Base-by-base conservation (phyloP, 2,329 filamentous ascomycete genomes). In the Trichoderma simmonsii region DNA sequence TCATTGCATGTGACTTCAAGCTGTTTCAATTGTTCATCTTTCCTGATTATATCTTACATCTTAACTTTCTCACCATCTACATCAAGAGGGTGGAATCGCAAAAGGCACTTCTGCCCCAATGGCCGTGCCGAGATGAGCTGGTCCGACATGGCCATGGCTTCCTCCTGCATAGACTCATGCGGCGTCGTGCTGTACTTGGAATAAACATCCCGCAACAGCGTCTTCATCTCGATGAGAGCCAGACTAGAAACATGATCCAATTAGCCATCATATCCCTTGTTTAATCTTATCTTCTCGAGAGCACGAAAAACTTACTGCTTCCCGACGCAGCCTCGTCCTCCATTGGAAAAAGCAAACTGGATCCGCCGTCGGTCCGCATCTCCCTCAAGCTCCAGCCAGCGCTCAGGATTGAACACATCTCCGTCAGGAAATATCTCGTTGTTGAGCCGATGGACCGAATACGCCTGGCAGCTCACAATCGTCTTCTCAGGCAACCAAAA, bases 301-400 rank as follows among this genome's bases (percentile, higher is more conserved):
- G 4, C 8, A 8, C 5, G 12, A 11, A 14, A n/a, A 7, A 87
- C 89, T 82, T 81, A 92, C 90, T 92, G 88, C 76, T 89, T 90
- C 4, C 89, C 90, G 28, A 90, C 86, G 73, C 91, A 93, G 0
- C 89, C 90, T 75, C 91, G 82, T 0, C 89, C 90, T 5, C 91
- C 91, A 62, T 84, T 87, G 7, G 89, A 86, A 82, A 92, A 92
- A 0, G 91, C 87, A 82, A 91, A 92, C 76, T 91, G 88, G 8
- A 88, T 77, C 57, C 88, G 83, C 75, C 88, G 88, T 71, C 89
- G 85, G 76, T 95, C 92, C 72, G 91, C 86, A 76, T 95, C 93
- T 2, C 93, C 93, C 60, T 91, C 87, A 9, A 87, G 85, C 18
- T 87, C 89, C 74, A 97, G 88, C 95, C 95, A 98, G 75, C 95